Conservation (phyloP, 1,139 yeast species). For the Debaryomyces sp. region DNA sequence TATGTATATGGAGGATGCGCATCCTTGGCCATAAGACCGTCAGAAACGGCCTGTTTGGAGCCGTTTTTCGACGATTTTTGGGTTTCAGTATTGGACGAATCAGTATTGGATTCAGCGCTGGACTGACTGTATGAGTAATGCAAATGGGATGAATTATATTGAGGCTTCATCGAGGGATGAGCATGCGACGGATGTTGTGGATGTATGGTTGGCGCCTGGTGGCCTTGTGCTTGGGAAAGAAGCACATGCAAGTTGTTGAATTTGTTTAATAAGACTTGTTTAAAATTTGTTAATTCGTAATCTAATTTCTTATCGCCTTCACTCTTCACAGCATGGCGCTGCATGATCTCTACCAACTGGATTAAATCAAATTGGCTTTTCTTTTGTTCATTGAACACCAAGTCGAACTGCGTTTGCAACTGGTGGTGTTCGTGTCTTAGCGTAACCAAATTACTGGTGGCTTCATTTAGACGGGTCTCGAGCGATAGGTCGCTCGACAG, state of each 20-base stretch:
- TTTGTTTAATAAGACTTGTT: conserved; percentile 6
- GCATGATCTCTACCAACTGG: conserved; percentile 49
- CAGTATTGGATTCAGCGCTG: not conserved
- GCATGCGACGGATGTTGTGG: conserved; percentile 5
- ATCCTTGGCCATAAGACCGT: conserved; percentile 1
- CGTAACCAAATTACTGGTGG: conserved; percentile 37
- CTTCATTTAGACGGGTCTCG: conserved; percentile 32
- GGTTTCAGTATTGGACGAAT: not conserved
- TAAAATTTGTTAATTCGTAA: conserved; percentile 9
- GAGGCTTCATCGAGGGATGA: conserved; percentile 30
- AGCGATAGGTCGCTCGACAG: conserved; percentile 7
- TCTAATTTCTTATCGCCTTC: conserved; percentile 2
- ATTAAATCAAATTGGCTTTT: conserved; percentile 54
- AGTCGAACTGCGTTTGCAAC: conserved; percentile 46
- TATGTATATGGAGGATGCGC: conserved; percentile 3
- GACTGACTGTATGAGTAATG: conserved; percentile 31
- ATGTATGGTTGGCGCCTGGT: not conserved
- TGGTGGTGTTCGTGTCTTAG: conserved; percentile 41
- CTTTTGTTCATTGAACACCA: conserved; percentile 47
- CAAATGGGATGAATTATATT: conserved; percentile 41
- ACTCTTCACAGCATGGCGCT: conserved; percentile 19
- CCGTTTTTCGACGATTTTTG: not conserved
- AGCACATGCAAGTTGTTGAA: conserved; percentile 7
- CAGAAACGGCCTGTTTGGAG: not conserved
- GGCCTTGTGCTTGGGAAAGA: not conserved